Evolutionary conservation across 257 asterid genomes (phyloP).

Genomic region (Anisodus tanguticus): DNA sequence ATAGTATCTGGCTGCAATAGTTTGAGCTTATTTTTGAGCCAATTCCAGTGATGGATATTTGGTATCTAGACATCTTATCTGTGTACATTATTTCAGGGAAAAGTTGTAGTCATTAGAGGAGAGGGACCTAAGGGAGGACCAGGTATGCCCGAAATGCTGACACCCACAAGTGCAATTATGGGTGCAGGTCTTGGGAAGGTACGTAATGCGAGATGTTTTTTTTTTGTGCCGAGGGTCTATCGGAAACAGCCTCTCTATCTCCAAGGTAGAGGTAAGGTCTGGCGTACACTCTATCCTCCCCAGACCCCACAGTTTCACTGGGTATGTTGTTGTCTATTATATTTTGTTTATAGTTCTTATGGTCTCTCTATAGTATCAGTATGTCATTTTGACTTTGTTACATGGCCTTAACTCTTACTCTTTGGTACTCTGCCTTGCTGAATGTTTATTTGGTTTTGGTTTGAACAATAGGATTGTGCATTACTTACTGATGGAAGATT

Average conservation of each 20-base stretch:
- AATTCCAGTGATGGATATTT: conserved; percentile 10
- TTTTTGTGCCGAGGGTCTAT: too few species aligned
- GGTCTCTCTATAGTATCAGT: not conserved
- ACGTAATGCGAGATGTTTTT: conserved; percentile 26
- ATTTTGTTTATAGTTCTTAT: not conserved
- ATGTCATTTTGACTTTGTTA: not conserved
- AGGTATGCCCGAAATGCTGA: conserved; percentile 99
- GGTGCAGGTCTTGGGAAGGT: conserved; percentile 99
- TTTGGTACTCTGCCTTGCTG: not conserved
- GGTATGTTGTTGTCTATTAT: too few species aligned
- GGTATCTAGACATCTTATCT: conserved; percentile 6
- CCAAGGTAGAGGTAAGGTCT: too few species aligned
- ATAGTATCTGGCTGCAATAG: conserved; percentile 11
- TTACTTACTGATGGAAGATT: conserved; percentile 93
- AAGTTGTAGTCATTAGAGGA: conserved; percentile 92
- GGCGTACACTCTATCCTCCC: too few species aligned
- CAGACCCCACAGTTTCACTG: too few species aligned
- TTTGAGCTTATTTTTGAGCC: conserved; percentile 1
- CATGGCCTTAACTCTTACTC: not conserved
- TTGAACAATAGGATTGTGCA: conserved; percentile 73
- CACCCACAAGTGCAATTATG: conserved; percentile 99
- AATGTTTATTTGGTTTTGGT: not conserved
- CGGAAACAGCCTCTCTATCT: too few species aligned
- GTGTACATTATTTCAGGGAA: conserved; percentile 62
- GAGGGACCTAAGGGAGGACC: conserved; percentile 99